Evolutionary conservation across 2,329 filamentous ascomycete species (phyloP).

Genomic region (Boeremia exigua): DNA sequence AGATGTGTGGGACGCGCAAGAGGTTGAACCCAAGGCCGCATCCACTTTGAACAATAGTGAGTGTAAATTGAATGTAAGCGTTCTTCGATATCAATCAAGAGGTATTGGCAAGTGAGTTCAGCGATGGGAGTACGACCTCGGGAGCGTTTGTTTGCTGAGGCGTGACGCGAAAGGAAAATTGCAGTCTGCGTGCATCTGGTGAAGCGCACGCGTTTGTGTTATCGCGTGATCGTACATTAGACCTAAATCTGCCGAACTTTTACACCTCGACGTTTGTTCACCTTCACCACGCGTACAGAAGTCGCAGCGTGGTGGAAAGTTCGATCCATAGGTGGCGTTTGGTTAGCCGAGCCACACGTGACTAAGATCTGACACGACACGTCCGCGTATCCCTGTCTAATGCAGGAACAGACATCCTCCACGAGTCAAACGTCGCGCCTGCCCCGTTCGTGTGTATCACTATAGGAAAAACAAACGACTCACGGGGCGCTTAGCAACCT

Average conservation of each 20-base stretch:
- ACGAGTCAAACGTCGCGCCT: slow-evolving; percentile 9
- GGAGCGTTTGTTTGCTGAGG: slow-evolving; percentile 7
- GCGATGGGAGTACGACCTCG: background rate
- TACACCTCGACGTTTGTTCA: slow-evolving; percentile 11
- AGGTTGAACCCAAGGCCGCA: background rate
- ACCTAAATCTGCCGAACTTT: background rate
- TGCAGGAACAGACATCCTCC: slow-evolving; percentile 11
- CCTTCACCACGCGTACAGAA: slow-evolving; percentile 5
- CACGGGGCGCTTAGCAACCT: background rate
- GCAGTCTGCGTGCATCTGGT: slow-evolving; percentile 12
- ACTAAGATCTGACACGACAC: background rate
- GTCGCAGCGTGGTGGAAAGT: slow-evolving; percentile 1
- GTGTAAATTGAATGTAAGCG: background rate
- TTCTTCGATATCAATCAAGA: background rate
- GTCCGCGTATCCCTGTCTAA: slow-evolving; percentile 5
- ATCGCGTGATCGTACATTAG: slow-evolving; percentile 10
- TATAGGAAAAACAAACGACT: slow-evolving; percentile 7
- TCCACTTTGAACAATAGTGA: background rate
- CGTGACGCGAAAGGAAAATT: slow-evolving; percentile 4
- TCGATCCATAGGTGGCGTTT: background rate
- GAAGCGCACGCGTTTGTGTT: slow-evolving; percentile 15
- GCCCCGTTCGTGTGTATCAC: slow-evolving; percentile 4
- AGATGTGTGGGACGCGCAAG: background rate
- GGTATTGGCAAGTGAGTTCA: background rate
- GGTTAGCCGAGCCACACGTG: background rate